A percentile compares a stretch with the other conserved stretches of the same genome.
These are phyloP conservation scores for Tarenaya hassleriana DNA, from an alignment of 345 rosid genomes.

Conservation along the genomic window DNA sequence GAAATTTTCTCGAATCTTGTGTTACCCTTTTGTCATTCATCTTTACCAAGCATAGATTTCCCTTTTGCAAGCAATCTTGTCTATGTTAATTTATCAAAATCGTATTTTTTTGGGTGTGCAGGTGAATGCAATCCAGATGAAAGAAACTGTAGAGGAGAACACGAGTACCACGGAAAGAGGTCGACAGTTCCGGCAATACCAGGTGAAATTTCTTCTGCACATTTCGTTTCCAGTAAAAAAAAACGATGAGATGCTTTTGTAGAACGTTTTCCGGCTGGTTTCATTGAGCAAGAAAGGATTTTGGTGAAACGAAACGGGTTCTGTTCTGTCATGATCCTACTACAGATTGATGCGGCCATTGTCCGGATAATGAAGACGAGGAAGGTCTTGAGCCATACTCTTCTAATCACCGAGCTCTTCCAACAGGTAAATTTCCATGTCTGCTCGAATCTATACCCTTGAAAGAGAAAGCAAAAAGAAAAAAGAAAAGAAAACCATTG, in stretches of 20 bases:
- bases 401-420: conserved; percentile 93
- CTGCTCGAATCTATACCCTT: too few relatives aligned
- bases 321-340: too few relatives aligned
- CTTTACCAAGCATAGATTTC: too few relatives aligned
- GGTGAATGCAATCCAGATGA: conserved; percentile 99
- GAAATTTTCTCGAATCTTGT: too few relatives aligned
- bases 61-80: too few relatives aligned
- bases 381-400: conserved; percentile 95
- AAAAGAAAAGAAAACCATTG: too few relatives aligned
- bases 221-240: not conserved
- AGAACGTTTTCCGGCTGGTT: too few relatives aligned
- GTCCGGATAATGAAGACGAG: conserved; percentile 98
- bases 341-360: conserved; percentile 95
- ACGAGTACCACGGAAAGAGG: conserved; percentile 96
- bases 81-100: too few relatives aligned
- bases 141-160: conserved; percentile 98
- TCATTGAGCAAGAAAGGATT: not conserved
- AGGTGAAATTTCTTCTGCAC: conserved; percentile 50
- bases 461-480: too few relatives aligned
- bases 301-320: conserved; percentile 2
- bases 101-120: too few relatives aligned
- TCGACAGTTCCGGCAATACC: conserved; percentile 96
- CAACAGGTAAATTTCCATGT: conserved; percentile 64
- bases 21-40: too few relatives aligned
- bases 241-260: too few relatives aligned